A percentile compares a stretch with the other conserved stretches of the same genome.
Conservation (phyloP, 306 rosid genomes). For the Alnus rubra region DNA sequence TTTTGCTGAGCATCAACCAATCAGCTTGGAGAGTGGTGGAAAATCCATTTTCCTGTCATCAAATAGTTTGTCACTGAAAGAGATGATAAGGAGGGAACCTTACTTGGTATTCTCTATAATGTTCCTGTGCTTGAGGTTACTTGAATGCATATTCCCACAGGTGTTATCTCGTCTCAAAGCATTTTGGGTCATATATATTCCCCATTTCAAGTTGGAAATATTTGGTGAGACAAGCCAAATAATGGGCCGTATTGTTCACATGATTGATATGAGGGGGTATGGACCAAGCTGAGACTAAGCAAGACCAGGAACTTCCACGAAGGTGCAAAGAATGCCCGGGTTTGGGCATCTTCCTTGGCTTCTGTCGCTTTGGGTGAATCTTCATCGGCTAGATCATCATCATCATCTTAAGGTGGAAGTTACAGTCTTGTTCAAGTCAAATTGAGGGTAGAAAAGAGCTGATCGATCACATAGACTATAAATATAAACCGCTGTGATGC, state of each 20-base stretch:
- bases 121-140: conserved; percentile 59
- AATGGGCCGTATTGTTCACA: conserved; percentile 51
- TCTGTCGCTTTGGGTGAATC: conserved; percentile 72
- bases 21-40: conserved; percentile 27
- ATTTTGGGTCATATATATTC: conserved; percentile 47
- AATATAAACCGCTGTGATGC: conserved; percentile 33
- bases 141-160: conserved; percentile 42
- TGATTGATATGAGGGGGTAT: conserved; percentile 63
- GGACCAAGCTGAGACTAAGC: conserved; percentile 66
- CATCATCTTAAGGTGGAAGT: conserved; percentile 28
- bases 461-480: conserved; percentile 18
- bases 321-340: conserved; percentile 62
- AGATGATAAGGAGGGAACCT: conserved; percentile 50
- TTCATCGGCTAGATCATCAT: conserved; percentile 40
- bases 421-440: conserved; percentile 29
- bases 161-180: conserved; percentile 40
- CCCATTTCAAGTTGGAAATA: conserved; percentile 66
- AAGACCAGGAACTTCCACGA: conserved; percentile 69
- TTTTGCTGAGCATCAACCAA: conserved; percentile 28
- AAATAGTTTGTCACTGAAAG: conserved; percentile 36
- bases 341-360: conserved; percentile 78
- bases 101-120: conserved; percentile 48
- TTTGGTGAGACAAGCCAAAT: conserved; percentile 72
- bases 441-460: conserved; percentile 41
- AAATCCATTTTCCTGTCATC: conserved; percentile 32